phyloP scores from a whole-genome alignment of 306 rosid genomes.

The Citrullus colocynthis region DNA sequence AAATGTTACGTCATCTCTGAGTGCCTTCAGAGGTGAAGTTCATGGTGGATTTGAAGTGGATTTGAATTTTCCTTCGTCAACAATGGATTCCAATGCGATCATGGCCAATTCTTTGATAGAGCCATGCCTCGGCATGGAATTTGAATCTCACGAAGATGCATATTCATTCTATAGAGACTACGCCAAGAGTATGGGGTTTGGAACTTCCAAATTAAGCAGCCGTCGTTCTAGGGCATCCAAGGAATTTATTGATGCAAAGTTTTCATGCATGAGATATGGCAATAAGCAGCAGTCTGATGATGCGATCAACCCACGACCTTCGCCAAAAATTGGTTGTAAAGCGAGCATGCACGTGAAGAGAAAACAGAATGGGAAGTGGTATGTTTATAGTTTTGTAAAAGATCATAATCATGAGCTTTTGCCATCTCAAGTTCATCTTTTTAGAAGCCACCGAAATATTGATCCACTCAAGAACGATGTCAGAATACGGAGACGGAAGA shows the following conservation, averaged over 20 bases:
- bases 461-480: slow-evolving; percentile 10
- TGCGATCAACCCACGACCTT: slow-evolving; percentile 16
- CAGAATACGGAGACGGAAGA: slow-evolving; percentile 1
- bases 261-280: slow-evolving; percentile 13
- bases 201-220: slow-evolving; percentile 16
- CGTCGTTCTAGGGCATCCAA: slow-evolving; percentile 17
- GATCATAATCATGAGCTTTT: slow-evolving; percentile 14
- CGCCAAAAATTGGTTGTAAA: slow-evolving; percentile 15
- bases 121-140: slow-evolving; percentile 10
- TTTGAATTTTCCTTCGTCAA: slow-evolving; percentile 10
- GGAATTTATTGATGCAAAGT: slow-evolving; percentile 15
- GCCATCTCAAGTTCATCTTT: slow-evolving; percentile 15
- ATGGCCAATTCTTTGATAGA: background rate
- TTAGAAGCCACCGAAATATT: slow-evolving; percentile 10
- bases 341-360: slow-evolving; percentile 19
- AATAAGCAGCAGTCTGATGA: slow-evolving; percentile 17
- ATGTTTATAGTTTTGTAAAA: slow-evolving; percentile 12
- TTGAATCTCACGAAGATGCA: slow-evolving; percentile 14
- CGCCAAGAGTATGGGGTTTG: slow-evolving; percentile 9
- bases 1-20: slow-evolving; percentile 6
- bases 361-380: slow-evolving; percentile 14
- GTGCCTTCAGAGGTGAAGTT: slow-evolving; percentile 12
- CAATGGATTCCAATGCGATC: slow-evolving; percentile 7
- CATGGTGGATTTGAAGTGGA: background rate
- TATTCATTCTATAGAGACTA: slow-evolving; percentile 12